Evolutionary conservation across 2,329 filamentous ascomycete species (phyloP).

Genomic region (Myotisia sp.): DNA sequence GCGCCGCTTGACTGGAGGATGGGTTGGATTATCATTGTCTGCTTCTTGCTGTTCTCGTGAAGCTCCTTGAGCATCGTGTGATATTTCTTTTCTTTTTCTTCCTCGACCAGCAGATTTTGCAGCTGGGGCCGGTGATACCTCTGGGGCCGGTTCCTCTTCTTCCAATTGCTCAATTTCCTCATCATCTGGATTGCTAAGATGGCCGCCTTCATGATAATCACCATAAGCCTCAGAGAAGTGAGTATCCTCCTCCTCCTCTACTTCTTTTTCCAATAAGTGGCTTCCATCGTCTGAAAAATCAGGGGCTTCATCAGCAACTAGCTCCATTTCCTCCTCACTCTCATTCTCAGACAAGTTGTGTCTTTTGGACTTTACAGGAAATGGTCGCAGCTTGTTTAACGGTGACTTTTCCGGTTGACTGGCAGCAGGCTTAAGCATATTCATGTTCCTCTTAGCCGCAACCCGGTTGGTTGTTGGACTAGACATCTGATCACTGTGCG

Average conservation of each 20-base stretch:
- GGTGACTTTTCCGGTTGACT: conserved; percentile 22
- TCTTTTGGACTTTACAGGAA: conserved; percentile 19
- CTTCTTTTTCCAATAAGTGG: conserved; percentile 15
- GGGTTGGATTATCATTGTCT: not conserved
- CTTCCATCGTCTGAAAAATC: conserved; percentile 27
- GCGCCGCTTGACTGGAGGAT: conserved; percentile 18
- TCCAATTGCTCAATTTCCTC: conserved; percentile 9
- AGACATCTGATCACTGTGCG: conserved; percentile 22
- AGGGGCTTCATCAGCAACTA: conserved; percentile 15
- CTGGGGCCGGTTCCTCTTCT: conserved; percentile 9
- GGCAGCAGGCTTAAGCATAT: conserved; percentile 12
- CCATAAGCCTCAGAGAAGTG: conserved; percentile 17
- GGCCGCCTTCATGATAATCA: conserved; percentile 17
- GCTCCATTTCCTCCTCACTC: conserved; percentile 12
- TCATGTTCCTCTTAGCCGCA: conserved; percentile 16
- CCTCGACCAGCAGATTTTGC: conserved; percentile 7
- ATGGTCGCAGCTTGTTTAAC: conserved; percentile 23
- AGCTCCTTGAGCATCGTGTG: conserved; percentile 1
- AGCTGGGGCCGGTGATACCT: conserved; percentile 7
- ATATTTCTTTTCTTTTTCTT: conserved; percentile 12
- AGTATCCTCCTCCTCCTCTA: conserved; percentile 22
- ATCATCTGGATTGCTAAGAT: conserved; percentile 7
- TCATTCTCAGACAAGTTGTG: conserved; percentile 15
- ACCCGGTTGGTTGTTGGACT: conserved; percentile 23
- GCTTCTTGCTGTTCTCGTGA: not conserved